phyloP scores from a whole-genome alignment of 140 eudicot genomes.

The Bidens hawaiensis region DNA sequence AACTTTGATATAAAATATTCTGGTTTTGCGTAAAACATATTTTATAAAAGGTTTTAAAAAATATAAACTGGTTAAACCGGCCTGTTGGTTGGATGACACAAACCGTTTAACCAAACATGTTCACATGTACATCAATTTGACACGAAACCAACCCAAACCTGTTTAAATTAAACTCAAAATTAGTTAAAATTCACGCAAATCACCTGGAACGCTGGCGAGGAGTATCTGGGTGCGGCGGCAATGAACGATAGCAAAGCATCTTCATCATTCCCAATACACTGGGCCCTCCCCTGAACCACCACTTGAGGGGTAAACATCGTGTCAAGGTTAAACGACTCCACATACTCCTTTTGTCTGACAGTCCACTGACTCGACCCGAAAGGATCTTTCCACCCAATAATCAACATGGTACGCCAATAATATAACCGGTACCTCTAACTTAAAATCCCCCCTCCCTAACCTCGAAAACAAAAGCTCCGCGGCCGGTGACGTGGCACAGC shows the following conservation, averaged over 20 bases:
- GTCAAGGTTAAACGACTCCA: conserved; percentile 73
- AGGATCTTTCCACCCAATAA: conserved; percentile 91
- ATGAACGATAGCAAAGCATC: conserved; percentile 46
- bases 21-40: no score
- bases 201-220: conserved; percentile 79
- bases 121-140: no score
- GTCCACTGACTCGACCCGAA: conserved; percentile 87
- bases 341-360: conserved; percentile 78
- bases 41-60: no score
- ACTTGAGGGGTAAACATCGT: conserved; percentile 87
- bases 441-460: conserved; percentile 83
- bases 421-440: conserved; percentile 53
- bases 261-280: conserved; percentile 62
- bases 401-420: conserved; percentile 86
- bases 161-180: no score
- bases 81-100: no score
- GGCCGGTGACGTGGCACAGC: conserved; percentile 76
- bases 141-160: no score
- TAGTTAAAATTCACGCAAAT: neutral
- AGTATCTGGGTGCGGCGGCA: conserved; percentile 44
- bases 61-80: no score
- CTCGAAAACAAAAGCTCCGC: conserved; percentile 84
- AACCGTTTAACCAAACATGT: no score
- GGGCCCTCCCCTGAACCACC: conserved; percentile 71
- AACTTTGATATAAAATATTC: no score